phyloP scores from a whole-genome alignment of 805 yeast species.

The Yamadazyma laniorum region DNA sequence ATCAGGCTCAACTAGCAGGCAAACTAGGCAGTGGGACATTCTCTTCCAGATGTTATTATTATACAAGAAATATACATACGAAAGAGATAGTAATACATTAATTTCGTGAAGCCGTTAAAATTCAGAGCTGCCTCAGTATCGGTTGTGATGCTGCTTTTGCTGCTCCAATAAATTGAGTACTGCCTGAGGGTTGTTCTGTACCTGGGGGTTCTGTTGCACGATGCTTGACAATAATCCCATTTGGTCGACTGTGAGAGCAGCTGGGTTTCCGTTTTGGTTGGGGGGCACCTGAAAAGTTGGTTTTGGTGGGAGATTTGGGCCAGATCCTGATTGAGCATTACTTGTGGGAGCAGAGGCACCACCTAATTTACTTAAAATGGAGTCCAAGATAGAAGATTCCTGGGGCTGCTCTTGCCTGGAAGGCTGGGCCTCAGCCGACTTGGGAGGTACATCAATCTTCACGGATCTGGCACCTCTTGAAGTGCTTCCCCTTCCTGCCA shows the following conservation, averaged over 20 bases:
- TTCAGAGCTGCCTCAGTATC: no score
- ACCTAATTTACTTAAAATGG: slow-evolving; percentile 28
- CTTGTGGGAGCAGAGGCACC: slow-evolving; percentile 7
- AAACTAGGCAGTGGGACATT: not conserved
- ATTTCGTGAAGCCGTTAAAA: not conserved
- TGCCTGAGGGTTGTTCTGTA: slow-evolving; percentile 13
- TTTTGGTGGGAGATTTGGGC: slow-evolving; percentile 4
- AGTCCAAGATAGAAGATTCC: slow-evolving; percentile 16
- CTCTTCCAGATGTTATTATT: not conserved
- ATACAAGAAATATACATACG: not conserved
- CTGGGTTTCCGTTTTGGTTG: not conserved
- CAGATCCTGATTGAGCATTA: not conserved
- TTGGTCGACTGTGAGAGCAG: slow-evolving; percentile 11
- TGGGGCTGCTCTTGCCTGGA: not conserved
- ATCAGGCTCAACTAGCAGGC: no score
- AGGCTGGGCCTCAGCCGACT: not conserved
- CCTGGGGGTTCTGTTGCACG: slow-evolving; percentile 19
- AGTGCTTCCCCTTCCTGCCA: slow-evolving; percentile 11
- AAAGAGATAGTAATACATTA: not conserved
- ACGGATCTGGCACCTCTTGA: not conserved
- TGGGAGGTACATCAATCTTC: not conserved
- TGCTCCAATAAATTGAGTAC: slow-evolving; percentile 11
- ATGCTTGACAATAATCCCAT: slow-evolving; percentile 12
- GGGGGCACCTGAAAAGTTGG: slow-evolving; percentile 3
- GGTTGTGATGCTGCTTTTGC: slow-evolving; percentile 6